Evolutionary conservation across 2,329 filamentous ascomycete species (phyloP).

Genomic region (Verticillium dahliae): DNA sequence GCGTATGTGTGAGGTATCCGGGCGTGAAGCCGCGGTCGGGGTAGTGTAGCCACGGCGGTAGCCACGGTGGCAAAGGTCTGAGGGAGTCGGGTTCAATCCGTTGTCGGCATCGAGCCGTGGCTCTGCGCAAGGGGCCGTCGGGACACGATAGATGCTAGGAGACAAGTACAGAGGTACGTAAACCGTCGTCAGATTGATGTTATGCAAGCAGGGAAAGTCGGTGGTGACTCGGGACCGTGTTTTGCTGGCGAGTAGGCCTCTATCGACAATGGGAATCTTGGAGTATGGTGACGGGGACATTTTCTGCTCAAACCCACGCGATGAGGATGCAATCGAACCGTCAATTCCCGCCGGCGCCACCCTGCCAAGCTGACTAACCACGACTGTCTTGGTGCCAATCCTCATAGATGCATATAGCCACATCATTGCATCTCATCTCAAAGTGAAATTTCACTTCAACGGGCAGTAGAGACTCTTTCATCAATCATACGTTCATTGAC

Average conservation of each 20-base stretch:
- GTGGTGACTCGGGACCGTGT: background rate
- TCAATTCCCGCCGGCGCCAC: background rate
- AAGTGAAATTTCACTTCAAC: slow-evolving; percentile 1
- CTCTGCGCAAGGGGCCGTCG: background rate
- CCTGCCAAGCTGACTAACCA: background rate
- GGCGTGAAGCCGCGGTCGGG: slow-evolving; percentile 35
- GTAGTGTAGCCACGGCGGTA: slow-evolving; percentile 23
- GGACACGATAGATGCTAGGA: background rate
- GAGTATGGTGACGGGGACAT: background rate
- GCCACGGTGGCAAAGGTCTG: slow-evolving; percentile 10
- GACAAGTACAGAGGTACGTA: background rate
- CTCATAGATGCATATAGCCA: background rate
- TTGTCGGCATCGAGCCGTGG: background rate
- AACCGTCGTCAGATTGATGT: background rate
- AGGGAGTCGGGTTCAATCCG: slow-evolving; percentile 7
- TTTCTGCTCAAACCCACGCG: background rate
- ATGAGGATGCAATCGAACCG: background rate
- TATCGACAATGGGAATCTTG: background rate
- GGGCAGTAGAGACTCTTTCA: background rate
- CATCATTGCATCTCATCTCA: background rate
- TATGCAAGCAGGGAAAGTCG: background rate
- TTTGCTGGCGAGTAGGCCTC: background rate
- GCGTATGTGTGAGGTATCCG: slow-evolving; percentile 28
- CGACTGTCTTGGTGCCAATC: background rate
- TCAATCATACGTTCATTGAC: background rate